Percentiles rank a stretch among this genome's conserved stretches.
Conservation (phyloP, 2,329 filamentous ascomycete genomes). For the Lecanosticta acicola region DNA sequence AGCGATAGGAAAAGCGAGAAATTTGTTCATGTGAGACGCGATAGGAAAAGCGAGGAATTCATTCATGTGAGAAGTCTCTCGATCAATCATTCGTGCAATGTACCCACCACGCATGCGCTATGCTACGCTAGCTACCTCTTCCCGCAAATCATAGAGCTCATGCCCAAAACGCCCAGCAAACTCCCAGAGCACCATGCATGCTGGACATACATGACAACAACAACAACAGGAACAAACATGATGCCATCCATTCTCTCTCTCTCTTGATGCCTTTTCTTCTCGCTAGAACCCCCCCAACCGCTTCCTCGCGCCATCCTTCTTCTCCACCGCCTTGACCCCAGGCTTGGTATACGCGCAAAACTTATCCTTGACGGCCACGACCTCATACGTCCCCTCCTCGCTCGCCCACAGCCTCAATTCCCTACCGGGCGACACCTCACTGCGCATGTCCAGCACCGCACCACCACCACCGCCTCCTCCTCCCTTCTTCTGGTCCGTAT, state of each 20-base stretch:
- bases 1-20: too few species aligned
- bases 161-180: too few species aligned
- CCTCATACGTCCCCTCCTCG: constrained; percentile 95
- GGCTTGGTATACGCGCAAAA: constrained; percentile 83
- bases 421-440: constrained; percentile 77
- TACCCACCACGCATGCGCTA: too few species aligned
- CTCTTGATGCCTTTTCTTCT: too few species aligned
- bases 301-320: constrained; percentile 29
- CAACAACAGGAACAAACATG: too few species aligned
- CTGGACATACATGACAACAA: too few species aligned
- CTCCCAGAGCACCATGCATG: too few species aligned
- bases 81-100: too few species aligned
- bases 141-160: neutral
- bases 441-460: constrained; percentile 80
- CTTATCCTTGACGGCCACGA: constrained; percentile 89
- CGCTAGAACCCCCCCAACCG: constrained; percentile 33
- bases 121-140: neutral
- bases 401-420: constrained; percentile 76
- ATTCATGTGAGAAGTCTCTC: too few species aligned
- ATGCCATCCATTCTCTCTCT: too few species aligned
- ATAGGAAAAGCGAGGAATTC: too few species aligned
- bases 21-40: too few species aligned
- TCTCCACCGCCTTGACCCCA: constrained; percentile 41
- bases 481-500: constrained; percentile 54
- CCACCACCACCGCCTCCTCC: constrained; percentile 58